Evolutionary conservation across 2,329 filamentous ascomycete species (phyloP).

Genomic region (Xylariaceae sp.): DNA sequence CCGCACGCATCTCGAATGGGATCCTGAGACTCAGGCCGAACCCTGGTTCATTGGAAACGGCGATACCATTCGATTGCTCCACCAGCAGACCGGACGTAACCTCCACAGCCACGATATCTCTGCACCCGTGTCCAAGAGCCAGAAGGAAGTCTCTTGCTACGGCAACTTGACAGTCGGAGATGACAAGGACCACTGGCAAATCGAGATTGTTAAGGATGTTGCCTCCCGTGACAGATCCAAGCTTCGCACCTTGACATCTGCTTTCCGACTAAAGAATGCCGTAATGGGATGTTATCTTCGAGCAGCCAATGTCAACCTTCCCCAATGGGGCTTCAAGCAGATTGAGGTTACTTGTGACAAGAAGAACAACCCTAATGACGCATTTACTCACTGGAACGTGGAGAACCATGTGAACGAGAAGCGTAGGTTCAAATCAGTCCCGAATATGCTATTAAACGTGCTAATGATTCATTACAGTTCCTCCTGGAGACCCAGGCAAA

Average conservation of each 20-base stretch:
- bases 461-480: slow-evolving; percentile 53
- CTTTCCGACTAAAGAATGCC: slow-evolving; percentile 82
- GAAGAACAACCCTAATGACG: slow-evolving; percentile 84
- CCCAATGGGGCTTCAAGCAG: slow-evolving; percentile 99
- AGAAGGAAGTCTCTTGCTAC: slow-evolving; percentile 92
- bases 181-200: slow-evolving; percentile 94
- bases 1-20: slow-evolving; percentile 69
- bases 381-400: slow-evolving; percentile 98
- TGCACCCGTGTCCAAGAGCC: slow-evolving; percentile 82
- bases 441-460: not conserved
- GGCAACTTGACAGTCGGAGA: slow-evolving; percentile 94
- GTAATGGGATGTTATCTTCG: slow-evolving; percentile 87
- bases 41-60: slow-evolving; percentile 76
- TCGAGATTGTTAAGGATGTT: slow-evolving; percentile 89
- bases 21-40: slow-evolving; percentile 62
- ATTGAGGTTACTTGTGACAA: slow-evolving; percentile 96
- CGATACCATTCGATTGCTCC: slow-evolving; percentile 78
- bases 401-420: slow-evolving; percentile 93
- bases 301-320: slow-evolving; percentile 91
- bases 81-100: slow-evolving; percentile 94
- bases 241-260: slow-evolving; percentile 86
- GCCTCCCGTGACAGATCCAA: slow-evolving; percentile 79
- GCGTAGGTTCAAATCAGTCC: slow-evolving; percentile 56
- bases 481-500: slow-evolving; percentile 79
- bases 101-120: slow-evolving; percentile 89